phyloP scores from a whole-genome alignment of 306 rosid genomes.

The Cucurbita ficifolia region DNA sequence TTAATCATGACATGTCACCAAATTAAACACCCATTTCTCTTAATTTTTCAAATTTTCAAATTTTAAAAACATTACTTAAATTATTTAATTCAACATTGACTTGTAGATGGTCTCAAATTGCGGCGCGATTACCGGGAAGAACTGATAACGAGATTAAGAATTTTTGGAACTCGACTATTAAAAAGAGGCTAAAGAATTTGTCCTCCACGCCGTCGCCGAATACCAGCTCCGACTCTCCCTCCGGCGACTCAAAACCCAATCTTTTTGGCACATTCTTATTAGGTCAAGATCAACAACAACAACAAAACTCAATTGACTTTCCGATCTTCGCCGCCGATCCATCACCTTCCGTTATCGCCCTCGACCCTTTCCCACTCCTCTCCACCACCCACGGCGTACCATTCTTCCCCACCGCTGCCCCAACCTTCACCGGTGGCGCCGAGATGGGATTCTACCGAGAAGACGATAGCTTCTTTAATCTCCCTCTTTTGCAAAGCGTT shows the following conservation, averaged over 20 bases:
- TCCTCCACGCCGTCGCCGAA: slow-evolving; percentile 44
- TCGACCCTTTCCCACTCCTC: slow-evolving; percentile 25
- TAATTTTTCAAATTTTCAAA: not conserved
- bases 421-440: slow-evolving; percentile 4
- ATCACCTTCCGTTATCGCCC: slow-evolving; percentile 15
- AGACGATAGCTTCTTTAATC: slow-evolving; percentile 31
- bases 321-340: slow-evolving; percentile 33
- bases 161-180: slow-evolving; percentile 91
- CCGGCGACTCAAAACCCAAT: slow-evolving; percentile 19
- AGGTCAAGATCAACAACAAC: slow-evolving; percentile 9
- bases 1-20: not conserved
- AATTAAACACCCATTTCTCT: not conserved
- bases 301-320: slow-evolving; percentile 11
- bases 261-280: slow-evolving; percentile 17
- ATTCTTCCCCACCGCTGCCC: not conserved
- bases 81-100: not conserved
- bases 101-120: slow-evolving; percentile 95
- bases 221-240: slow-evolving; percentile 43
- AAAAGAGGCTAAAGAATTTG: slow-evolving; percentile 71
- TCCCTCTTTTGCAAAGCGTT: slow-evolving; percentile 52
- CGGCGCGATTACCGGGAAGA: slow-evolving; percentile 80
- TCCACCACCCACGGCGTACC: slow-evolving; percentile 20
- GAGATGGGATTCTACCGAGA: slow-evolving; percentile 21
- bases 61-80: not conserved
- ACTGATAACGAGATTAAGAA: slow-evolving; percentile 93